phyloP scores from a whole-genome alignment of 2,329 filamentous ascomycete genomes.

The Tetracladium maxilliforme region DNA sequence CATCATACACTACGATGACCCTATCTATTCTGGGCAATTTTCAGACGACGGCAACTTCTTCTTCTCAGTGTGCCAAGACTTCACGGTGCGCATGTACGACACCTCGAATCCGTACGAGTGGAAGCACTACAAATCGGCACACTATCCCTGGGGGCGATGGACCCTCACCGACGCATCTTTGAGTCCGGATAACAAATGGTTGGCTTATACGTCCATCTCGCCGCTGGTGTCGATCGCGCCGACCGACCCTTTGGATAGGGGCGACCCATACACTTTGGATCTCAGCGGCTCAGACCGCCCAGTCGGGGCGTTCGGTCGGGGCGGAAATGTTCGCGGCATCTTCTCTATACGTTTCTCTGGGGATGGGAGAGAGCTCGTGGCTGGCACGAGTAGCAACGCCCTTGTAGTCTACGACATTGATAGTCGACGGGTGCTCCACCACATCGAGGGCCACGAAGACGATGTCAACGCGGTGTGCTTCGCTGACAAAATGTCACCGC shows the following conservation, averaged over 20 bases:
- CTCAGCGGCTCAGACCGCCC: no score
- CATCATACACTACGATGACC: constrained; percentile 73
- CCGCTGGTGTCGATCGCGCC: constrained; percentile 73
- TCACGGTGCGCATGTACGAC: constrained; percentile 92
- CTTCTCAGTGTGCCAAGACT: constrained; percentile 83
- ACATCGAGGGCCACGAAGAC: constrained; percentile 63
- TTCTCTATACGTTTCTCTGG: constrained; percentile 90
- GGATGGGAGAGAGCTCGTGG: constrained; percentile 80
- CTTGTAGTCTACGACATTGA: constrained; percentile 93
- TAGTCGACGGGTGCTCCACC: constrained; percentile 56
- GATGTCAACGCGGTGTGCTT: constrained; percentile 97
- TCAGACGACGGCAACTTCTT: constrained; percentile 97
- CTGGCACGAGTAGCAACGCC: constrained; percentile 64
- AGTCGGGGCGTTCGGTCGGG: constrained; percentile 15
- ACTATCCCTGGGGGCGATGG: constrained; percentile 81
- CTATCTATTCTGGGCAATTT: constrained; percentile 92
- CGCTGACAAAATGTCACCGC: constrained; percentile 73
- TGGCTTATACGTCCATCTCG: constrained; percentile 84
- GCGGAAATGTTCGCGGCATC: constrained; percentile 32
- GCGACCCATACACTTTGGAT: constrained; percentile 69
- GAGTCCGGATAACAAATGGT: constrained; percentile 79
- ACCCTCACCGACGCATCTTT: constrained; percentile 89
- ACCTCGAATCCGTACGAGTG: constrained; percentile 91
- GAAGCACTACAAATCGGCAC: constrained; percentile 86
- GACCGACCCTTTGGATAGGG: constrained; percentile 70